A percentile compares a stretch with the other conserved stretches of the same genome.
These are phyloP conservation scores for Micractinium sp. DNA, from an alignment of 139 green algal species.

Conservation along the genomic window DNA sequence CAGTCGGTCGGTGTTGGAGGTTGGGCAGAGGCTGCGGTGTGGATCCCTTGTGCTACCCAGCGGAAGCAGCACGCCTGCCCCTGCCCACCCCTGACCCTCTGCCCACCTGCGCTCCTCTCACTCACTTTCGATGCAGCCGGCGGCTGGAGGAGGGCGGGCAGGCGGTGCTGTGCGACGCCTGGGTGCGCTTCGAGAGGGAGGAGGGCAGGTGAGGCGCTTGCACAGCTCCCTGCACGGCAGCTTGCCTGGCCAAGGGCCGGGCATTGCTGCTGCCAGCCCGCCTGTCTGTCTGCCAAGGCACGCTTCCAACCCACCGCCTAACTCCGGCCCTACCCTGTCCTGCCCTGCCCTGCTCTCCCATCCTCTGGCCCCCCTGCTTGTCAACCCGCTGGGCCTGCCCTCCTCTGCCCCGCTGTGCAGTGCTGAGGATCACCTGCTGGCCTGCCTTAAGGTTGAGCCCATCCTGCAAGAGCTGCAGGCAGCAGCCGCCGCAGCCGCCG, in stretches of 20 bases:
- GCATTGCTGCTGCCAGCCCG: neutral
- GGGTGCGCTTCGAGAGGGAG: slow-evolving; percentile 88
- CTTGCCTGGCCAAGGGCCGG: neutral
- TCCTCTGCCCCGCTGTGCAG: neutral
- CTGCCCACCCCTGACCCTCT: neutral
- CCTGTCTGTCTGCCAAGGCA: neutral
- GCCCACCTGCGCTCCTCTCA: neutral
- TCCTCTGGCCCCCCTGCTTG: neutral
- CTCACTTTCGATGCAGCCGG: slow-evolving; percentile 4
- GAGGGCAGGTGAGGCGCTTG: slow-evolving; percentile 56
- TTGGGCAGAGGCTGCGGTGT: neutral
- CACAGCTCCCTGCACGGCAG: neutral
- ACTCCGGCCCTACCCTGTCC: neutral
- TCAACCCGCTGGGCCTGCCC: too few species aligned
- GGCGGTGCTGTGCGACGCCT: slow-evolving; percentile 69
- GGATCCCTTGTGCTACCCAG: too few species aligned
- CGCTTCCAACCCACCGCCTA: neutral
- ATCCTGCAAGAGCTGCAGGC: slow-evolving; percentile 66
- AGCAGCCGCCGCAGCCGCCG: slow-evolving; percentile 44
- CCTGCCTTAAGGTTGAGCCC: slow-evolving; percentile 65
- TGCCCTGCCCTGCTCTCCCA: neutral
- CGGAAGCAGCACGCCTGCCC: too few species aligned
- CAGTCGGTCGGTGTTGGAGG: neutral
- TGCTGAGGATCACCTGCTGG: slow-evolving; percentile 49
- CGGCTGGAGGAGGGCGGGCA: slow-evolving; percentile 61